A percentile compares a stretch with the other conserved stretches of the same genome.
Evolutionary conservation across 108 stramenopile species (phyloP).

Genomic region (Skeletonema grethae): DNA sequence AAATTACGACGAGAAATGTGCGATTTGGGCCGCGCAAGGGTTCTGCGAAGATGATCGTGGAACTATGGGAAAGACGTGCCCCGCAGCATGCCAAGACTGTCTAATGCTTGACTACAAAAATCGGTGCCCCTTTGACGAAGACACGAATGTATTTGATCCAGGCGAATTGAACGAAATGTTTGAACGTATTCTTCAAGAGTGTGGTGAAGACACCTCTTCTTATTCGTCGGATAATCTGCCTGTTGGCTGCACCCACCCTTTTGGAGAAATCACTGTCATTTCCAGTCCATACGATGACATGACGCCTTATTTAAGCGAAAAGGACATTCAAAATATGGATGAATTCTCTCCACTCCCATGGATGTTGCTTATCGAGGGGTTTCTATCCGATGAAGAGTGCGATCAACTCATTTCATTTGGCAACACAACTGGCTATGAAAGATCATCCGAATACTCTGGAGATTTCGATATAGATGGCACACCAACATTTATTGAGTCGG

Average conservation of each 20-base stretch:
- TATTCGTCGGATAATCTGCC: slow-evolving; percentile 40
- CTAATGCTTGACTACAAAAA: slow-evolving; percentile 46
- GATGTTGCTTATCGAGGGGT: slow-evolving; percentile 71
- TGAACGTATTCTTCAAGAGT: slow-evolving; percentile 40
- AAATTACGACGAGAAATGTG: slow-evolving; percentile 30
- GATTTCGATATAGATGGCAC: slow-evolving; percentile 18
- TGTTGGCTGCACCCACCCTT: slow-evolving; percentile 21
- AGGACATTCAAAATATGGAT: slow-evolving; percentile 22
- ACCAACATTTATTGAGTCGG: slow-evolving; percentile 13
- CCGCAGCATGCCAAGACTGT: slow-evolving; percentile 47
- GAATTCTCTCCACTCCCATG: slow-evolving; percentile 47
- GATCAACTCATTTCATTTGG: slow-evolving; percentile 73
- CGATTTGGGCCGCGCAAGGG: slow-evolving; percentile 40
- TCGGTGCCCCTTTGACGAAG: slow-evolving; percentile 41
- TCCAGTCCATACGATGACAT: slow-evolving; percentile 38
- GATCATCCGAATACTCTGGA: slow-evolving; percentile 35
- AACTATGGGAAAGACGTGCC: slow-evolving; percentile 39
- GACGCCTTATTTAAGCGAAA: slow-evolving; percentile 16
- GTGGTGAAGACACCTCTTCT: slow-evolving; percentile 23
- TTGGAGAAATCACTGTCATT: slow-evolving; percentile 34
- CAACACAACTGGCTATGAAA: slow-evolving; percentile 59
- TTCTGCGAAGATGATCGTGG: slow-evolving; percentile 20
- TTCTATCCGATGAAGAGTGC: slow-evolving; percentile 73
- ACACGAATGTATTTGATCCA: slow-evolving; percentile 25
- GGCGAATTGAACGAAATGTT: slow-evolving; percentile 46